Base-by-base conservation (phyloP, 495 filamentous ascomycete genomes). In the Pyronema omphalodes region DNA sequence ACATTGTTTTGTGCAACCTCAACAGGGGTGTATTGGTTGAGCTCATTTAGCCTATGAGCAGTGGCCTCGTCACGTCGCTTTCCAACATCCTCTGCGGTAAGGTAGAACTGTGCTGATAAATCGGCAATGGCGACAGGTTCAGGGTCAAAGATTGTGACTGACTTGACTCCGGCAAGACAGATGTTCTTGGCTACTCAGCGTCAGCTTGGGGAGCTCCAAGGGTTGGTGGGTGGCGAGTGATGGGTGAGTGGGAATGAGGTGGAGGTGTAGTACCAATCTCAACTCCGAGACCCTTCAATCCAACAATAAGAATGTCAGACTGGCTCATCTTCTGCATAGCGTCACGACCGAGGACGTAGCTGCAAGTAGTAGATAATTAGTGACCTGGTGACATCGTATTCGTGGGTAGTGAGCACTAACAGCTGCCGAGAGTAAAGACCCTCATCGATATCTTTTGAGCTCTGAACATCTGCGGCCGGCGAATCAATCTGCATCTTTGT, bases 311-410 rank as follows among this genome's bases (percentile, higher is more conserved):
- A 44, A 99, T 79, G 67, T 96, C 88, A 17, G 93, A 96, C 48
- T 87, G 83, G 66, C 88, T 76, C 93, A 99, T 99, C 53, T 88
- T 84, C 72, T 93, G 96, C 93, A 99, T 99, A 51, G 93, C 93
- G 73, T 99, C 93, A 69, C 96, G 93, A 34, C 93, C 93, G 55
- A 99, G 79, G 50, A 98, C 91, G 68, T 98, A 93, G 45, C 75
- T 77, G 44, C 35, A 37, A 54, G 15, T 47, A 56, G 36, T 19
- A 37, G 17, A 4, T 1, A 52, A 58, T 36, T 49, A 48, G 9
- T 45, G 7, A 18, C 23, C 23, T 29, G 23, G 23, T 29, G 23
- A 29, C 23, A 29, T 29, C 46, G 15, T 6, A 6, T 35, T 15
- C 18, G 36, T 37, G 23, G 14, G 43, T 17, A 49, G 37, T 11